These are phyloP conservation scores for Teunomyces stri DNA, from an alignment of 805 yeast genomes.

Conservation along the genomic window DNA sequence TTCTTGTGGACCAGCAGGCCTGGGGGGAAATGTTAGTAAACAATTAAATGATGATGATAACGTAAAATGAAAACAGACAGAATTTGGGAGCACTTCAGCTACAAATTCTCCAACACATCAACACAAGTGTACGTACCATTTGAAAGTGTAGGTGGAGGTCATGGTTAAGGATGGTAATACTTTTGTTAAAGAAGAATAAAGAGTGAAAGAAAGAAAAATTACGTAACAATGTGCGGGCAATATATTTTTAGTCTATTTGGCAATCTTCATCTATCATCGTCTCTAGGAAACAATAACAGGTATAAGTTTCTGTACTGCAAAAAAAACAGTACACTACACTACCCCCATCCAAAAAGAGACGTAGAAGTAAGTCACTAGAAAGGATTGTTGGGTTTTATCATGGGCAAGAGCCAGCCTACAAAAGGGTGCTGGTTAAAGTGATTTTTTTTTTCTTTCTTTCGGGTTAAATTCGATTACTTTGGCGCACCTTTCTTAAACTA, in stretches of 20 bases:
- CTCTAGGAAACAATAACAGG: neutral
- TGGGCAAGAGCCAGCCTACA: too few relatives aligned
- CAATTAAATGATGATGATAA: neutral
- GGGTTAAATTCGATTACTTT: too few relatives aligned
- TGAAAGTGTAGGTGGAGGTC: slow-evolving; percentile 37
- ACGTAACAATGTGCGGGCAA: neutral
- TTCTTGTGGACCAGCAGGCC: slow-evolving; percentile 47
- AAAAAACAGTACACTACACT: too few relatives aligned
- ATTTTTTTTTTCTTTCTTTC: too few relatives aligned
- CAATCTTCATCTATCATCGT: neutral
- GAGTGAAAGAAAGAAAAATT: slow-evolving; percentile 4
- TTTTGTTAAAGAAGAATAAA: neutral
- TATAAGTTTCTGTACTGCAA: neutral
- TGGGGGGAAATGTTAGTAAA: slow-evolving; percentile 25
- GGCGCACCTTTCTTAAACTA: too few relatives aligned
- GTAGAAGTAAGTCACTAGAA: too few relatives aligned
- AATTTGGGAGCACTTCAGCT: neutral
- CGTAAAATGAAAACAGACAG: neutral
- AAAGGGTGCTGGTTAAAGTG: too few relatives aligned
- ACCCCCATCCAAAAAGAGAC: too few relatives aligned
- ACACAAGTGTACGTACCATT: slow-evolving; percentile 33
- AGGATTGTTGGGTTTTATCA: too few relatives aligned
- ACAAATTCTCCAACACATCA: neutral
- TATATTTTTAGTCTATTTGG: neutral
- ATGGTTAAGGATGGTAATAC: slow-evolving; percentile 11